Base-by-base conservation (phyloP, 768 basidiomycete species). In the Lactarius evosmus region DNA sequence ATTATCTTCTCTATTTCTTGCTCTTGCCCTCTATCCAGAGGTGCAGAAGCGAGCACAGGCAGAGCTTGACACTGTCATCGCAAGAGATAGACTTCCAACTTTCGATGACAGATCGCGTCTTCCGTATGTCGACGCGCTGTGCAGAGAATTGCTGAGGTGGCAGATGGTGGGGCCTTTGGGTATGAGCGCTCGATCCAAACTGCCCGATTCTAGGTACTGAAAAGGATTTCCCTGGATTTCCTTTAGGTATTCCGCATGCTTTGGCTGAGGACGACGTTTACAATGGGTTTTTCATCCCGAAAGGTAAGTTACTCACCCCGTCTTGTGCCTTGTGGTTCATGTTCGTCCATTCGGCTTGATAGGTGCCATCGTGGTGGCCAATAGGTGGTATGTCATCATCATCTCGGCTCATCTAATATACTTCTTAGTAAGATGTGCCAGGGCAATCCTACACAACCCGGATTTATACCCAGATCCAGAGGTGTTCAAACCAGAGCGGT, bases 111-210 rank as follows among this genome's bases (percentile, higher is more conserved):
- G 62, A 38, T 44, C 65, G 7, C 65, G 54, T 16, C 66, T 75
- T 40, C 71, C 74, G 7, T 74, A 72, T 58, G 34, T 73, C 4
- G 66, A 72, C 6, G 71, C 72, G 0, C 32, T 74, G 19, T 57
- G 70, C 27, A 71, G 68, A 34, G 74, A 74, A 53, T 16, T 70
- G 7, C 22, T 70, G 46, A 66, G 73, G 58, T 74, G 70, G 74
- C 51, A 49, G 29, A 53, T 66, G 58, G 53, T 63, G 6, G 32
- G 53, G 0, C 66, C 66, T 6, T 22, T 63, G 1, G 66, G 66
- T 66, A 9, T 17, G 60, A 27, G n/a, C n/a, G n/a, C n/a, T 34
- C 36, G 9, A 11, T 19, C 9, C 32, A 9, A 33, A 1, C 14
- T 7, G 30, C 32, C n/a, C n/a, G n/a, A 6, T 25, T 29, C 3